Percentiles rank a stretch among this genome's conserved stretches.
Conservation (phyloP, 2,329 filamentous ascomycete genomes). For the Sclerotinia sclerotiorum region DNA sequence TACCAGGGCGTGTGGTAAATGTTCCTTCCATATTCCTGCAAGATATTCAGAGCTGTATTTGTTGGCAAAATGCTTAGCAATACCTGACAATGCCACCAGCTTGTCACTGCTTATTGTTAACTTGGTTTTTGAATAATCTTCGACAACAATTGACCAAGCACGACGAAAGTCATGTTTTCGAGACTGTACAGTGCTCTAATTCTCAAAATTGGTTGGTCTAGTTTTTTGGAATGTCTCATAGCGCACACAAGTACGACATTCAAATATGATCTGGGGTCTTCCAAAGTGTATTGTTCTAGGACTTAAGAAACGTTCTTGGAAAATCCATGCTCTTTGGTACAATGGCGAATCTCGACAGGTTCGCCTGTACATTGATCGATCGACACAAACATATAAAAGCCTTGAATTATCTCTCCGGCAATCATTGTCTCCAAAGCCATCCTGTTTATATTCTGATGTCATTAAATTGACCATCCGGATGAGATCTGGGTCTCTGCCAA, state of each 20-base stretch:
- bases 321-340: background rate
- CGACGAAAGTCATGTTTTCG: background rate
- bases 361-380: background rate
- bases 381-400: background rate
- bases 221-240: background rate
- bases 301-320: background rate
- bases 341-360: background rate
- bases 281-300: background rate
- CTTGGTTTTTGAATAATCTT: no score
- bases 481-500: background rate
- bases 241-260: background rate
- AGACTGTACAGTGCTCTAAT: background rate
- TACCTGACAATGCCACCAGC: background rate
- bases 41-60: background rate
- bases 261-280: background rate
- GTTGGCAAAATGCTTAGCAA: background rate
- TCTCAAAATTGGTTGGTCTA: background rate
- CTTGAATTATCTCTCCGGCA: background rate
- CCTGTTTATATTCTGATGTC: background rate
- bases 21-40: background rate
- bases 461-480: background rate
- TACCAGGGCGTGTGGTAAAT: background rate
- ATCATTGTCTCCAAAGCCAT: background rate
- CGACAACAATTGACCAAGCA: background rate
- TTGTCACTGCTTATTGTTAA: conserved; percentile 1